Evolutionary conservation across 768 basidiomycete genomes (phyloP).

Genomic region (Polyporus arcularius): DNA sequence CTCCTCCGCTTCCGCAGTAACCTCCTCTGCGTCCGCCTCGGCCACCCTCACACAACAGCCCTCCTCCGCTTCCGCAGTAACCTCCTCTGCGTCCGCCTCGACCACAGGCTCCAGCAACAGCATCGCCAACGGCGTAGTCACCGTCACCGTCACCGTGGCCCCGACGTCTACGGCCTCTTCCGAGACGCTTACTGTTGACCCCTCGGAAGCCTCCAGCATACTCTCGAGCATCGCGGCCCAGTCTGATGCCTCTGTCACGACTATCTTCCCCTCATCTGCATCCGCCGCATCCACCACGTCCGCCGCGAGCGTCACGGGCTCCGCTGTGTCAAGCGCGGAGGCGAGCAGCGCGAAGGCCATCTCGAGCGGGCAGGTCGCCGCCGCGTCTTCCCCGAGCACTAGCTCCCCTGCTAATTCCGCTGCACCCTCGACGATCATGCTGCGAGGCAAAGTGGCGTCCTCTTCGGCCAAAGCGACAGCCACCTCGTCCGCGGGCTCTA

Average conservation of each 20-base stretch:
- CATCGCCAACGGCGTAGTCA: slow-evolving; percentile 21
- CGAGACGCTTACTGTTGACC: slow-evolving; percentile 45
- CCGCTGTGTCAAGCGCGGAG: neutral
- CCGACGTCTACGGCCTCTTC: slow-evolving; percentile 22
- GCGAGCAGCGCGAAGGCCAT: neutral
- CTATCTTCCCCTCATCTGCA: slow-evolving; percentile 3
- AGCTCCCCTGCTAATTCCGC: slow-evolving; percentile 2
- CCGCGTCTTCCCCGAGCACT: slow-evolving; percentile 2
- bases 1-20: slow-evolving; percentile 20
- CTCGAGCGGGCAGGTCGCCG: slow-evolving; percentile 9
- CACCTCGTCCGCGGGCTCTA: neutral
- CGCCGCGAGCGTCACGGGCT: neutral
- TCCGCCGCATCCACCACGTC: neutral
- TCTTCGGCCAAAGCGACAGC: neutral
- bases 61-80: slow-evolving; percentile 19
- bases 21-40: neutral
- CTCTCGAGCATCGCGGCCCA: slow-evolving; percentile 39
- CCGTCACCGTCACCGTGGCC: slow-evolving; percentile 24
- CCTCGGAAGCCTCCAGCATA: slow-evolving; percentile 43
- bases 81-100: neutral
- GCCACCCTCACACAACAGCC: neutral
- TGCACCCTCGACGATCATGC: slow-evolving; percentile 9
- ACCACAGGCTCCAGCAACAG: slow-evolving; percentile 22
- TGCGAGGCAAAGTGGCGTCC: neutral
- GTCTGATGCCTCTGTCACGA: slow-evolving; percentile 9